These are phyloP conservation scores for Knufia petricola DNA, from an alignment of 2,329 filamentous ascomycete genomes.

Conservation along the genomic window DNA sequence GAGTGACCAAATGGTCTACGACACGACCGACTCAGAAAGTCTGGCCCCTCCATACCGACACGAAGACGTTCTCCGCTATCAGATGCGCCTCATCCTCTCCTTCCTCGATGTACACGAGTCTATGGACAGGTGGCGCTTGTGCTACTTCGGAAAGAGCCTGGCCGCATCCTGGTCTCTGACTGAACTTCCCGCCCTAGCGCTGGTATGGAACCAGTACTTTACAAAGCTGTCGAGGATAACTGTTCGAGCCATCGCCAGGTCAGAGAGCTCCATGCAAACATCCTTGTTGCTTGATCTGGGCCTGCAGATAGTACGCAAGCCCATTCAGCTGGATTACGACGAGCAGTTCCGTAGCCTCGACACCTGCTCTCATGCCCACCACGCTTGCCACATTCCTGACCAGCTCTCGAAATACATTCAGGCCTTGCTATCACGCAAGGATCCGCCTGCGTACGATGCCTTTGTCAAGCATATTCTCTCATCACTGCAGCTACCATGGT, in stretches of 20 bases:
- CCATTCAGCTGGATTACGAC: constrained; percentile 5
- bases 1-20: constrained; percentile 7
- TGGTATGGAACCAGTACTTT: constrained; percentile 35
- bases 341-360: constrained; percentile 3
- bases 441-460: not conserved
- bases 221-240: constrained; percentile 46
- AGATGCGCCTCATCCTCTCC: constrained; percentile 58
- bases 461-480: constrained; percentile 2
- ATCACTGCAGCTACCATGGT: not conserved
- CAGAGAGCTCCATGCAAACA: constrained; percentile 37
- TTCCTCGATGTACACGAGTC: constrained; percentile 42
- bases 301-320: not conserved
- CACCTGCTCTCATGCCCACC: not conserved
- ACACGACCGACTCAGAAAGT: constrained; percentile 26
- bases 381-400: not conserved
- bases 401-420: constrained; percentile 2
- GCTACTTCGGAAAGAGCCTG: constrained; percentile 36
- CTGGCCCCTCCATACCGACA: constrained; percentile 26
- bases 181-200: constrained; percentile 30
- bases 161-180: constrained; percentile 11
- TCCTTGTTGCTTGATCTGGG: constrained; percentile 29
- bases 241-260: constrained; percentile 28
- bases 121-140: constrained; percentile 9
- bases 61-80: constrained; percentile 34
- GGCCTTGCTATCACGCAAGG: constrained; percentile 1